Evolutionary conservation across 2,329 filamentous ascomycete species (phyloP).

Genomic region (Penicillium sp.): DNA sequence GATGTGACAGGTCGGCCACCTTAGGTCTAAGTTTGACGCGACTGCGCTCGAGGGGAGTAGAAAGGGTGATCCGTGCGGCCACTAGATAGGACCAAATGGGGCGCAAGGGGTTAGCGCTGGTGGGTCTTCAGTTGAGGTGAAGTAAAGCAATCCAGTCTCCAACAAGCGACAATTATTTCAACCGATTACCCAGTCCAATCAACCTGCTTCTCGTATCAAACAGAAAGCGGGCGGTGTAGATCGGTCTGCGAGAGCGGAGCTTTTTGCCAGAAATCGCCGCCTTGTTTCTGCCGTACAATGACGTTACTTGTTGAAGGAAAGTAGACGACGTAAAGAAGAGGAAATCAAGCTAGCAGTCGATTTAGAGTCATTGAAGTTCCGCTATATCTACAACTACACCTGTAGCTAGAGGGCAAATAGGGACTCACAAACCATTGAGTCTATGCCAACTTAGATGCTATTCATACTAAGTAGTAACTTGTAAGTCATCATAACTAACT

Average conservation of each 20-base stretch:
- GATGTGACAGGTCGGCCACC: neutral
- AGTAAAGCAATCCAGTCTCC: neutral
- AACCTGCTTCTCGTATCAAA: neutral
- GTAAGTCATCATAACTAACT: too few relatives aligned
- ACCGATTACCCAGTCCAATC: neutral
- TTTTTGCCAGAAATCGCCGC: slow-evolving; percentile 6
- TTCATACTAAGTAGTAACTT: too few relatives aligned
- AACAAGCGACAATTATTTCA: neutral
- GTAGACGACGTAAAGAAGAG: neutral
- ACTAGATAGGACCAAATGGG: slow-evolving; percentile 1
- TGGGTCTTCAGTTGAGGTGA: neutral
- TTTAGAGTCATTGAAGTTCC: too few relatives aligned
- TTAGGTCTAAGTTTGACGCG: slow-evolving; percentile 3
- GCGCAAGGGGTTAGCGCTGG: neutral
- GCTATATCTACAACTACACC: too few relatives aligned
- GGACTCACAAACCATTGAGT: too few relatives aligned
- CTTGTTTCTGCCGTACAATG: slow-evolving; percentile 10
- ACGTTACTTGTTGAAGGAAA: neutral
- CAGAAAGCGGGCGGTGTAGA: neutral
- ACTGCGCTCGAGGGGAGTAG: slow-evolving; percentile 19
- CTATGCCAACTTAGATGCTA: too few relatives aligned
- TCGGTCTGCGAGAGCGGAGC: neutral
- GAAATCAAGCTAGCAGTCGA: too few relatives aligned
- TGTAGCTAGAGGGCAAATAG: too few relatives aligned
- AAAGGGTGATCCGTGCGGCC: slow-evolving; percentile 23